phyloP scores from a whole-genome alignment of 106 monocot genomes.

The Dioscorea alata region DNA sequence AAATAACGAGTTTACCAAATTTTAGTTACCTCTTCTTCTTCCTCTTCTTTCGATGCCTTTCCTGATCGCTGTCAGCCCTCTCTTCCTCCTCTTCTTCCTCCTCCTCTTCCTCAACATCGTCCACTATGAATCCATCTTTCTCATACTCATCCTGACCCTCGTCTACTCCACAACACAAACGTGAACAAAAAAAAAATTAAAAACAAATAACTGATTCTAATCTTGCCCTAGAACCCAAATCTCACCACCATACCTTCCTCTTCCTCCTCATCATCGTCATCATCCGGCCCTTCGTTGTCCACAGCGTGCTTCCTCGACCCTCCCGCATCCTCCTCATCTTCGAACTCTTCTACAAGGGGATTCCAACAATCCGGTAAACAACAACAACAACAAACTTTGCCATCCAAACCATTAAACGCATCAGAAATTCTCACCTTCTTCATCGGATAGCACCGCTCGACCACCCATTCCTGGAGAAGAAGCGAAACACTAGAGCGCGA shows the following conservation, averaged over 20 bases:
- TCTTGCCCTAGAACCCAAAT: neutral
- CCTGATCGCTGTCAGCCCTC: constrained; percentile 45
- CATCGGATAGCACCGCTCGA: constrained; percentile 59
- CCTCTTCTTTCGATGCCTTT: constrained; percentile 70
- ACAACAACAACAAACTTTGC: neutral
- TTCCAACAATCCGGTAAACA: neutral
- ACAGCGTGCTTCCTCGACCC: constrained; percentile 11
- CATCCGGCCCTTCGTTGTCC: constrained; percentile 18
- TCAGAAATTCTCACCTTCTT: constrained; percentile 49
- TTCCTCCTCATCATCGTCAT: constrained; percentile 81
- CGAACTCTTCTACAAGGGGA: constrained; percentile 54
- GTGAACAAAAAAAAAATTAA: neutral
- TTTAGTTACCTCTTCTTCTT: constrained; percentile 56
- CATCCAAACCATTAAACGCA: neutral
- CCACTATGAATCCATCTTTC: constrained; percentile 96
- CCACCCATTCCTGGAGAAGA: constrained; percentile 49
- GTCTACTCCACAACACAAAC: constrained; percentile 24
- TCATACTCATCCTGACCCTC: constrained; percentile 95
- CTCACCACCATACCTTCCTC: constrained; percentile 42
- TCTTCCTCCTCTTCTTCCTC: constrained; percentile 51
- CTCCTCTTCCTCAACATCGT: constrained; percentile 81
- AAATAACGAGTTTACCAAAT: neutral
- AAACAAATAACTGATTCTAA: neutral
- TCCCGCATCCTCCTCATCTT: constrained; percentile 57
- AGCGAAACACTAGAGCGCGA: neutral